phyloP scores from a whole-genome alignment of 495 filamentous ascomycete species.

The Amniculicola lignicola region DNA sequence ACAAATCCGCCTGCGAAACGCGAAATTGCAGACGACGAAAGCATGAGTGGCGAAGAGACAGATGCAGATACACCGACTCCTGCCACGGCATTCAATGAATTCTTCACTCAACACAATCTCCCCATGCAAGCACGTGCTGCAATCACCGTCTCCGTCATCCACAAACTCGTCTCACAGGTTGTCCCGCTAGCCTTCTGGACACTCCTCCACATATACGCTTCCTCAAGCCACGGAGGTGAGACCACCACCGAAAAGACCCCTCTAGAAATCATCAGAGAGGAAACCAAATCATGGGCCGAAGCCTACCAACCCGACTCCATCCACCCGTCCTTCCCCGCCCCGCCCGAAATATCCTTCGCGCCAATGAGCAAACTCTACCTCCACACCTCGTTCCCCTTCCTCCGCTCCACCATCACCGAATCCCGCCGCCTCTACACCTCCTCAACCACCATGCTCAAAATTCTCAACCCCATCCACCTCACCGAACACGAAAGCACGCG shows the following conservation, averaged over 20 bases:
- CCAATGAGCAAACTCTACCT: slow-evolving; percentile 37
- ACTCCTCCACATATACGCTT: slow-evolving; percentile 51
- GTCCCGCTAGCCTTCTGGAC: slow-evolving; percentile 57
- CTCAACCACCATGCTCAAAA: neutral
- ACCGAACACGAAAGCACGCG: neutral
- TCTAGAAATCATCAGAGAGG: slow-evolving; percentile 50
- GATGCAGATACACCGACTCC: slow-evolving; percentile 27
- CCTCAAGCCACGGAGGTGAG: neutral
- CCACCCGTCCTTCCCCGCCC: slow-evolving; percentile 55
- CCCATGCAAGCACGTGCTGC: slow-evolving; percentile 31
- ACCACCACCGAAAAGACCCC: slow-evolving; percentile 6
- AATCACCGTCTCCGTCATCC: slow-evolving; percentile 44
- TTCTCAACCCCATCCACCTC: slow-evolving; percentile 11
- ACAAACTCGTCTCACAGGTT: slow-evolving; percentile 53
- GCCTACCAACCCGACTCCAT: slow-evolving; percentile 46
- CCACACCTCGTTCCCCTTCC: slow-evolving; percentile 38
- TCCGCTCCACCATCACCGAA: slow-evolving; percentile 33
- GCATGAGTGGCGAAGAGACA: slow-evolving; percentile 21
- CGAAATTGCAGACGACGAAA: slow-evolving; percentile 15
- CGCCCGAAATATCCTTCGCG: slow-evolving; percentile 29
- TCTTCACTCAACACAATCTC: slow-evolving; percentile 15
- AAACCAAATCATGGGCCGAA: slow-evolving; percentile 50
- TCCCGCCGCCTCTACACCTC: slow-evolving; percentile 17
- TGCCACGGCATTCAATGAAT: slow-evolving; percentile 16
- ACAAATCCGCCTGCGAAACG: slow-evolving; percentile 29